Percentiles rank a stretch among this genome's conserved stretches.
Conservation (phyloP, 768 basidiomycete genomes). For the Leccinum longicurvipes region DNA sequence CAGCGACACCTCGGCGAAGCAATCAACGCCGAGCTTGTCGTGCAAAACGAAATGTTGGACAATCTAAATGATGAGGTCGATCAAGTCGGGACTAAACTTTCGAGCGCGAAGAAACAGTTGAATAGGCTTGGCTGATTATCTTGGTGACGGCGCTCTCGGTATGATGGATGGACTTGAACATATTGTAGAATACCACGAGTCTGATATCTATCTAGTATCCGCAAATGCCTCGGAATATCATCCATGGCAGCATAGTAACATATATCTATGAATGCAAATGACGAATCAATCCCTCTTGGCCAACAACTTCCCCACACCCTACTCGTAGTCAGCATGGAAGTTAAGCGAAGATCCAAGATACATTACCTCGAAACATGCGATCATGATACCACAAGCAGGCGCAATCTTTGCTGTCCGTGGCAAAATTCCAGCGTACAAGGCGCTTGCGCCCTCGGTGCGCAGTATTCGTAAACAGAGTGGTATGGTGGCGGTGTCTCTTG, state of each 20-base stretch:
- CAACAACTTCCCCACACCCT: constrained; percentile 62
- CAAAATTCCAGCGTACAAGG: constrained; percentile 78
- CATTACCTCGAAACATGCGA: constrained; percentile 86
- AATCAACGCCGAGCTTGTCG: constrained; percentile 75
- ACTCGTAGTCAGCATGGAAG: constrained; percentile 11
- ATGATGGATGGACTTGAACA: constrained; percentile 1
- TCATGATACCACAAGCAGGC: constrained; percentile 98
- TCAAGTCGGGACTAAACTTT: constrained; percentile 71
- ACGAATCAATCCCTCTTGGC: constrained; percentile 31
- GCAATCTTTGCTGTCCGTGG: constrained; percentile 95
- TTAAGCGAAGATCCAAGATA: background rate
- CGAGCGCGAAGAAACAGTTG: constrained; percentile 76
- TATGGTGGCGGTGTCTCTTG: constrained; percentile 47
- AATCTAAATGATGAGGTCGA: constrained; percentile 76
- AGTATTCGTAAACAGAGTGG: constrained; percentile 67
- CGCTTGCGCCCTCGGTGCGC: constrained; percentile 71
- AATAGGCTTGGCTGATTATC: constrained; percentile 61
- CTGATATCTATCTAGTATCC: constrained; percentile 7
- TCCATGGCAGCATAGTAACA: constrained; percentile 18
- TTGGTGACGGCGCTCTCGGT: background rate
- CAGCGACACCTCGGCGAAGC: constrained; percentile 86
- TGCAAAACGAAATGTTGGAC: constrained; percentile 87
- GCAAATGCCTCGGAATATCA: constrained; percentile 15
- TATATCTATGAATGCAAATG: constrained; percentile 23
- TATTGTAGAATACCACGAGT: constrained; percentile 23